Evolutionary conservation across 768 basidiomycete species (phyloP).

Genomic region (Pisolithus sp.): DNA sequence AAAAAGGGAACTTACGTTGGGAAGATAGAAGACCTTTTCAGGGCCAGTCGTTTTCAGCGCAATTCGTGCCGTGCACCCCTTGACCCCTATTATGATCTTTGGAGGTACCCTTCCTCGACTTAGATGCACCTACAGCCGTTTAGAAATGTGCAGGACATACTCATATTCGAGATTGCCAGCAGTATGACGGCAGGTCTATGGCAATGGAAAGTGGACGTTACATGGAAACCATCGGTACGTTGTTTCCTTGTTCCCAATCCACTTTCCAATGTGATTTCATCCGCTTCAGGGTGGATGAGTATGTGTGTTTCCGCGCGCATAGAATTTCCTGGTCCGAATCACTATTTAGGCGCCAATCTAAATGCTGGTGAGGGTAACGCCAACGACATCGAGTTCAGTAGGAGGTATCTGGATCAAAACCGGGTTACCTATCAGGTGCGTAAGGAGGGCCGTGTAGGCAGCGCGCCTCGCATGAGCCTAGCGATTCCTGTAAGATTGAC

Average conservation of each 20-base stretch:
- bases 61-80: slow-evolving; percentile 62
- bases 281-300: slow-evolving; percentile 57
- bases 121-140: background rate
- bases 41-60: slow-evolving; percentile 71
- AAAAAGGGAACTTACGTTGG: background rate
- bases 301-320: slow-evolving; percentile 9
- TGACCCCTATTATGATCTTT: slow-evolving; percentile 75
- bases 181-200: slow-evolving; percentile 65
- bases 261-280: background rate
- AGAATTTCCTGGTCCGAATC: background rate
- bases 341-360: slow-evolving; percentile 40
- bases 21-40: slow-evolving; percentile 17
- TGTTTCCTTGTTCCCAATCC: background rate
- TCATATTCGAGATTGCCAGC: slow-evolving; percentile 76
- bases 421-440: slow-evolving; percentile 65
- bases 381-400: slow-evolving; percentile 52
- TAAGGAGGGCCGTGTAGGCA: no score
- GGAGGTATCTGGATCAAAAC: slow-evolving; percentile 78
- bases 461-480: no score
- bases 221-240: slow-evolving; percentile 84
- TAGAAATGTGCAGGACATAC: slow-evolving; percentile 44
- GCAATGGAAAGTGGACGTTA: slow-evolving; percentile 80
- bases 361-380: slow-evolving; percentile 30
- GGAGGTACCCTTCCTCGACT: slow-evolving; percentile 44
- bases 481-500: background rate